A percentile compares a stretch with the other conserved stretches of the same genome.
Evolutionary conservation across 257 asterid genomes (phyloP).

Genomic region (Linaria vulgaris): DNA sequence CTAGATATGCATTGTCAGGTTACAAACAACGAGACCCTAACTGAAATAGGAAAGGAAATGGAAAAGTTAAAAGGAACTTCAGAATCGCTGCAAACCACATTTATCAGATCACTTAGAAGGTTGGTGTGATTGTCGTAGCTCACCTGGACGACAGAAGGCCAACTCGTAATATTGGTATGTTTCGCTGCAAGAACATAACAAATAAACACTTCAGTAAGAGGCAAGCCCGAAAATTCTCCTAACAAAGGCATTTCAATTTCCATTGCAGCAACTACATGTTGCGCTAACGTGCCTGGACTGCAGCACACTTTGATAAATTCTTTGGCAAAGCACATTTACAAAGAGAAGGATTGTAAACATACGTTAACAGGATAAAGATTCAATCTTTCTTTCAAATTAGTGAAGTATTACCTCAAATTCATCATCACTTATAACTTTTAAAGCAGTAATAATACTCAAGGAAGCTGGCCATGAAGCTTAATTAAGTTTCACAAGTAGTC

Average conservation of each 20-base stretch:
- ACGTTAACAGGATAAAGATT: background rate
- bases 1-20: slow-evolving; percentile 1
- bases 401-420: background rate
- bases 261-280: slow-evolving; percentile 10
- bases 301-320: background rate
- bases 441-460: background rate
- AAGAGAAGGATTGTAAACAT: background rate
- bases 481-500: background rate
- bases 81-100: slow-evolving; percentile 17
- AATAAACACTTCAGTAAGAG: slow-evolving; percentile 33
- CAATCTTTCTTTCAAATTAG: background rate
- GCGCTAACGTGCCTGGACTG: background rate
- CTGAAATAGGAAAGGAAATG: slow-evolving; percentile 6
- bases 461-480: background rate
- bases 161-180: slow-evolving; percentile 80
- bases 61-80: background rate
- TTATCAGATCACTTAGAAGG: slow-evolving; percentile 2
- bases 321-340: background rate
- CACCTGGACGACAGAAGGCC: slow-evolving; percentile 94
- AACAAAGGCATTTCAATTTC: slow-evolving; percentile 9
- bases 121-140: slow-evolving; percentile 35
- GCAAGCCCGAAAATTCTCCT: slow-evolving; percentile 13
- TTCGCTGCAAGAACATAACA: slow-evolving; percentile 73
- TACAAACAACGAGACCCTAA: slow-evolving; percentile 8
- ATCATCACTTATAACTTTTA: too few species aligned